phyloP scores from a whole-genome alignment of 73 alveolate species.

The Tetrahymena elliotti region DNA sequence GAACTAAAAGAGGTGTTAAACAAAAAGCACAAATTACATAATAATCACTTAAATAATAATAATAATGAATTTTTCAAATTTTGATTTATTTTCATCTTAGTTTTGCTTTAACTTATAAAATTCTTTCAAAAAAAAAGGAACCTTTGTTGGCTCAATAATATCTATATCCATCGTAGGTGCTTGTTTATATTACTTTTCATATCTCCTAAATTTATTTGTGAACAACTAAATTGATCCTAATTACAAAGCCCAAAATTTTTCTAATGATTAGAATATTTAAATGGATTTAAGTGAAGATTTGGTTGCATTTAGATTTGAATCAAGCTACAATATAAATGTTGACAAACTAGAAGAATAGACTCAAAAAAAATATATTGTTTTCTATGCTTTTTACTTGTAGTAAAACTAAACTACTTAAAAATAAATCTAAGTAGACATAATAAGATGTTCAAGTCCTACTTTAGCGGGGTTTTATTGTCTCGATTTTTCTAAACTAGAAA shows the following conservation, averaged over 20 bases:
- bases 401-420: neutral
- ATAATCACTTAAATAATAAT: no score
- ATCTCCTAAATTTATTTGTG: neutral
- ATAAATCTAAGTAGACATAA: neutral
- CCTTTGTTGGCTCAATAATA: neutral
- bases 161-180: neutral
- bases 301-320: no score
- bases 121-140: neutral
- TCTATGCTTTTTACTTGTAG: neutral
- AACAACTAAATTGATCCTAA: neutral
- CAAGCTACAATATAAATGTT: neutral
- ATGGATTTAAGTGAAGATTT: neutral
- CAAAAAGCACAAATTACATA: no score
- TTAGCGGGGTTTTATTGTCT: neutral
- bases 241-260: neutral
- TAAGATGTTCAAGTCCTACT: neutral
- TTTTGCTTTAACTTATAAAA: no score
- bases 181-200: no score
- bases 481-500: neutral
- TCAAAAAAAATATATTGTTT: no score
- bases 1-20: no score
- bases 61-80: neutral
- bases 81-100: neutral
- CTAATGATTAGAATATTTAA: neutral
- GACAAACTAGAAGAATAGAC: neutral